Conservation (phyloP, 768 basidiomycete genomes). For the Phanerochaete sordida region DNA sequence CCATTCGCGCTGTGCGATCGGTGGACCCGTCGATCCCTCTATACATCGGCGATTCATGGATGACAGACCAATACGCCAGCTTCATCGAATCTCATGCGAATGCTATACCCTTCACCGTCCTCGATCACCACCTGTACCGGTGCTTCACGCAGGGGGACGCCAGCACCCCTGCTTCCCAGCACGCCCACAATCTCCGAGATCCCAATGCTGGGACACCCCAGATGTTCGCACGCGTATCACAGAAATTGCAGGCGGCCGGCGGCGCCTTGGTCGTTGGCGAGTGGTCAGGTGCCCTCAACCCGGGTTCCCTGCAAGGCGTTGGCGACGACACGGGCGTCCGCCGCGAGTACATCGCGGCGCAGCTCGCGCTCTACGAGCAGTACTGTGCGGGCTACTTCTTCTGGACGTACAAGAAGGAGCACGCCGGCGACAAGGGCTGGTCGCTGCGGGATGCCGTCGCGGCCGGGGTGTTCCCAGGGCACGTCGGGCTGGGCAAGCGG, state of each 20-base stretch:
- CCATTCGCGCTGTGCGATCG: conserved; percentile 48
- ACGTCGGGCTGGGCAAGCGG: conserved; percentile 17
- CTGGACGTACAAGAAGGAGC: conserved; percentile 80
- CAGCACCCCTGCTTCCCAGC: conserved; percentile 47
- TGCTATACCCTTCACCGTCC: conserved; percentile 40
- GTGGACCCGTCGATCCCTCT: conserved; percentile 59
- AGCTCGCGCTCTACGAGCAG: conserved; percentile 62
- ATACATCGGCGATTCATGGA: conserved; percentile 77
- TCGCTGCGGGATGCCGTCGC: conserved; percentile 61
- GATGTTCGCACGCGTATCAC: conserved; percentile 35
- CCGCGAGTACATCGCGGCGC: conserved; percentile 52
- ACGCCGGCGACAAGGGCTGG: conserved; percentile 70
- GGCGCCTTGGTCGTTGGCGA: conserved; percentile 70
- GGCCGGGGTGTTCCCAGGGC: conserved; percentile 56
- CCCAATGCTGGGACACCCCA: conserved; percentile 34
- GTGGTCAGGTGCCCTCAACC: conserved; percentile 76
- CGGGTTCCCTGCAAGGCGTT: conserved; percentile 50
- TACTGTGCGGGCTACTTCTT: conserved; percentile 75
- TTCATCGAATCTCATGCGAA: conserved; percentile 36
- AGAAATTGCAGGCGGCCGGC: conserved; percentile 32
- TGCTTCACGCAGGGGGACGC: conserved; percentile 68
- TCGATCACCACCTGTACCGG: conserved; percentile 84
- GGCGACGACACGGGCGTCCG: conserved; percentile 39
- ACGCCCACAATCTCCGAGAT: conserved; percentile 46
- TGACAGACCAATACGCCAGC: conserved; percentile 56